phyloP scores from a whole-genome alignment of 352 stramenopile genomes.

The Blastocystis sp. region DNA sequence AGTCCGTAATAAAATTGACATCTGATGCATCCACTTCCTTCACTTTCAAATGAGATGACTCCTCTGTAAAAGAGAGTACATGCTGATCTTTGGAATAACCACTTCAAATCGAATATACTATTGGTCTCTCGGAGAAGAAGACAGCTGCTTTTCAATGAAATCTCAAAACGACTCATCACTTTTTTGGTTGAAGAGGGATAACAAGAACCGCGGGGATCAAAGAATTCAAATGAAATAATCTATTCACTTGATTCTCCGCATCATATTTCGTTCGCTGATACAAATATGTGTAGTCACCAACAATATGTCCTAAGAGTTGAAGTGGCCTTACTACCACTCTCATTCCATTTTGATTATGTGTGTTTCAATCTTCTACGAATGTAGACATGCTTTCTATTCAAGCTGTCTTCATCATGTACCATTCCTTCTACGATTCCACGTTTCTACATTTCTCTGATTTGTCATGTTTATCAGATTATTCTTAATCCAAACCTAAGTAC shows the following conservation, averaged over 20 bases:
- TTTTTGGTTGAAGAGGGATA: neutral
- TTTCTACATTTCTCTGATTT: slow-evolving; percentile 23
- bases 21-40: neutral
- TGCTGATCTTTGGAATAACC: neutral
- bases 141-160: neutral
- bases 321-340: no score
- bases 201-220: neutral
- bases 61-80: neutral
- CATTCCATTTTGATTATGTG: no score
- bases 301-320: no score
- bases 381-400: no score
- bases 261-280: no score
- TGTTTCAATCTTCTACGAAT: no score
- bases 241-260: no score
- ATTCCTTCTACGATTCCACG: neutral
- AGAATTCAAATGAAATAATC: no score
- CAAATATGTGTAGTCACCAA: no score
- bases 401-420: no score
- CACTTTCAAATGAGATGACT: neutral
- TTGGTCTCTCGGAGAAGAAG: neutral
- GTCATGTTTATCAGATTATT: slow-evolving; percentile 22
- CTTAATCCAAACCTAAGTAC: neutral
- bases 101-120: neutral
- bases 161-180: slow-evolving; percentile 23
- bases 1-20: neutral